Percentiles rank a stretch among this genome's conserved stretches.
phyloP scores from a whole-genome alignment of 108 stramenopile species.

The Licmophora abbreviata region DNA sequence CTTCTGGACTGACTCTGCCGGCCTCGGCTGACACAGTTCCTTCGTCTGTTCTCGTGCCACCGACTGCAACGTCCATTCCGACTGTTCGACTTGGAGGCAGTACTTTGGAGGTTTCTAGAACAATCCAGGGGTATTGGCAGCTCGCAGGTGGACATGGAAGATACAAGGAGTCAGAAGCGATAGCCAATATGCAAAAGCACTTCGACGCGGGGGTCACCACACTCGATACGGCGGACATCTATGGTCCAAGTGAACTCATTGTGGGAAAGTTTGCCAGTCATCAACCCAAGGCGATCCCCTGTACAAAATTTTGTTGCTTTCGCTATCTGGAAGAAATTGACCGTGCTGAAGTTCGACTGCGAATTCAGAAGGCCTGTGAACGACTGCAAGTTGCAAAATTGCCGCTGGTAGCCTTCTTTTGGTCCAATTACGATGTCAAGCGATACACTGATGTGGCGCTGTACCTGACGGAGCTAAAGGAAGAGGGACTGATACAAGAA shows the following conservation, averaged over 20 bases:
- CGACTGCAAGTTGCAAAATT: conserved; percentile 30
- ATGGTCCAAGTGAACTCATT: conserved; percentile 37
- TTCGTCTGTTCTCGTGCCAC: neutral
- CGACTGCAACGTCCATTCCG: conserved; percentile 10
- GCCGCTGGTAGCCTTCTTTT: conserved; percentile 40
- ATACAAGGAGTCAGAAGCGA: conserved; percentile 27
- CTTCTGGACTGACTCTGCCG: conserved; percentile 5
- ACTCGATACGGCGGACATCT: conserved; percentile 55
- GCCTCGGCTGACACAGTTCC: neutral
- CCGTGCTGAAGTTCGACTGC: conserved; percentile 25
- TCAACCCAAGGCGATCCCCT: conserved; percentile 18
- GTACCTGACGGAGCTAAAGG: conserved; percentile 36
- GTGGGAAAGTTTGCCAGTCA: conserved; percentile 34
- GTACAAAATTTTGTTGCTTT: conserved; percentile 55
- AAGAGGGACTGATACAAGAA: conserved; percentile 46
- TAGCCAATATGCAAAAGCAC: conserved; percentile 35
- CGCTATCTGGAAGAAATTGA: conserved; percentile 34
- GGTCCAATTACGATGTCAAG: conserved; percentile 31
- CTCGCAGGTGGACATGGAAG: conserved; percentile 51
- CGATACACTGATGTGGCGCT: conserved; percentile 39
- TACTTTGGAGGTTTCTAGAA: conserved; percentile 22
- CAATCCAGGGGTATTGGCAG: conserved; percentile 56
- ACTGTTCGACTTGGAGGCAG: conserved; percentile 20
- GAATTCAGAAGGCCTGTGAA: conserved; percentile 28
- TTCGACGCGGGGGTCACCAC: conserved; percentile 36